Conservation (phyloP, 1,284 basidiomycete species). For the Ustilago xerochloae region DNA sequence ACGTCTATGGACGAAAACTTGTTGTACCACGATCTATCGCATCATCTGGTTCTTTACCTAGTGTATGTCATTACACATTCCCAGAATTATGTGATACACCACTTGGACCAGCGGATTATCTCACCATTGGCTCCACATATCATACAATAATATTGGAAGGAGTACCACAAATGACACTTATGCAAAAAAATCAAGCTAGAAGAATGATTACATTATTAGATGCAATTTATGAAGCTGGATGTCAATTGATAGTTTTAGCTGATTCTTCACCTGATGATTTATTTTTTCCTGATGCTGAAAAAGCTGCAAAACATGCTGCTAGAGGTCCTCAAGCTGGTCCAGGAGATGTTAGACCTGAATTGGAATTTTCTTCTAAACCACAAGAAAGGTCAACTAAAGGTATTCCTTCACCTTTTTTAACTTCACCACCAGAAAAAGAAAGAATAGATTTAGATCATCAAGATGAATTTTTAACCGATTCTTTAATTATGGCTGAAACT, state of each 20-base stretch:
- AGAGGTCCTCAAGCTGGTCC: constrained; percentile 42
- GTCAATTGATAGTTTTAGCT: constrained; percentile 70
- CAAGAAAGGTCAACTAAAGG: constrained; percentile 53
- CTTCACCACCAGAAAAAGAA: constrained; percentile 23
- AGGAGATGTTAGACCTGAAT: constrained; percentile 33
- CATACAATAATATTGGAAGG: constrained; percentile 75
- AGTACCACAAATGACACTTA: constrained; percentile 74
- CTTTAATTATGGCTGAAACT: constrained; percentile 75
- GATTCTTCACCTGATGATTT: constrained; percentile 72
- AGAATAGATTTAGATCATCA: constrained; percentile 17
- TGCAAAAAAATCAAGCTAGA: constrained; percentile 77
- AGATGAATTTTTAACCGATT: constrained; percentile 63
- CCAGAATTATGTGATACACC: constrained; percentile 76
- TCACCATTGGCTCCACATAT: constrained; percentile 75
- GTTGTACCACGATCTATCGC: constrained; percentile 71
- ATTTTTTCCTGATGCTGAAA: constrained; percentile 73
- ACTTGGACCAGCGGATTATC: constrained; percentile 78
- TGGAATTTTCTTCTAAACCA: constrained; percentile 1
- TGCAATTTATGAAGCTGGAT: constrained; percentile 72
- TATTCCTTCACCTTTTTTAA: constrained; percentile 33
- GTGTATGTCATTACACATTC: constrained; percentile 74
- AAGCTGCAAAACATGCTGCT: constrained; percentile 29
- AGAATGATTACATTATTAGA: constrained; percentile 79
- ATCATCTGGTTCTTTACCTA: constrained; percentile 48
- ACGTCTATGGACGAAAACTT: constrained; percentile 73